Conservation (phyloP, 2,329 filamentous ascomycete genomes). For the Colletotrichum falcatum region DNA sequence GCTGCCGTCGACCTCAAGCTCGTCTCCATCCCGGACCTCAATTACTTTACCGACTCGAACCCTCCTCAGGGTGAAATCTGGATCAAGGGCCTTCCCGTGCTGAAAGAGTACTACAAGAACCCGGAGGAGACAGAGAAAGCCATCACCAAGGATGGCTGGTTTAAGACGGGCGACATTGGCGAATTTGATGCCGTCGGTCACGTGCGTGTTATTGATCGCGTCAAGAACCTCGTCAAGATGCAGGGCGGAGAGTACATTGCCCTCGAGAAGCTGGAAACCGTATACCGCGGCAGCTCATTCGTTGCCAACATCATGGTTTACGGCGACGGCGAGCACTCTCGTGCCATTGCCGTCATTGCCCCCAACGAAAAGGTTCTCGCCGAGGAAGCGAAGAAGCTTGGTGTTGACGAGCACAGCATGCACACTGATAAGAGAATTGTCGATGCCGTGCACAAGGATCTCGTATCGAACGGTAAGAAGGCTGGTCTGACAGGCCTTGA, state of each 20-base stretch:
- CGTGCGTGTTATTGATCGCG: conserved; percentile 89
- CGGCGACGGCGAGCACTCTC: conserved; percentile 78
- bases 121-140: conserved; percentile 85
- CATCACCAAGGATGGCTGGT: conserved; percentile 90
- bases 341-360: conserved; percentile 85
- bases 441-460: conserved; percentile 71
- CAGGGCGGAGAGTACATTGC: conserved; percentile 97
- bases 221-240: conserved; percentile 99
- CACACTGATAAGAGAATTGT: conserved; percentile 76
- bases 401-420: conserved; percentile 75
- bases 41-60: conserved; percentile 79
- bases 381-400: conserved; percentile 69
- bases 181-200: conserved; percentile 86
- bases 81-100: conserved; percentile 82
- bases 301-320: conserved; percentile 91
- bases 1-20: conserved; percentile 88
- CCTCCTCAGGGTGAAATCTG: conserved; percentile 93
- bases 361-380: conserved; percentile 73
- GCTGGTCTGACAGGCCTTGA: conserved; percentile 78
- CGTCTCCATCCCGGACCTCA: conserved; percentile 89
- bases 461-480: conserved; percentile 73
- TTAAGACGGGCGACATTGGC: conserved; percentile 96
- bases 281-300: conserved; percentile 84
- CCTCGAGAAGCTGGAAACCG: conserved; percentile 92
- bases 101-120: conserved; percentile 85